phyloP scores from a whole-genome alignment of 2,329 filamentous ascomycete species.

The Aspergillus latus region DNA sequence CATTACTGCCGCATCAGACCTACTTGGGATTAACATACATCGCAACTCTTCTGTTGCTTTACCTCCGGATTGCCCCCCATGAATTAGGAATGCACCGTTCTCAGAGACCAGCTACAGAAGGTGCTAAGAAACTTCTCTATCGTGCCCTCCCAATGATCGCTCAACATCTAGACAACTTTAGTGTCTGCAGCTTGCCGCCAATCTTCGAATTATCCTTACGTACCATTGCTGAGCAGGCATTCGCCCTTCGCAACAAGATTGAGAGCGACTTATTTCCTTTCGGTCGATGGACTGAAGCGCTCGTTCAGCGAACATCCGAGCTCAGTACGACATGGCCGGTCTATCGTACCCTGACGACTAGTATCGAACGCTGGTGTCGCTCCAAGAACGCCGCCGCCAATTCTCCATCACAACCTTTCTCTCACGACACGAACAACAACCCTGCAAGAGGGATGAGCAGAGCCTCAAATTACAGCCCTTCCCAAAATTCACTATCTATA shows the following conservation, averaged over 20 bases:
- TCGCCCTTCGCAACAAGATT: conserved; percentile 29
- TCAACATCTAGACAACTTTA: conserved; percentile 42
- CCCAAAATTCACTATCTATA: conserved; percentile 6
- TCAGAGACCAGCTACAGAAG: conserved; percentile 35
- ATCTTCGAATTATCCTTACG: conserved; percentile 39
- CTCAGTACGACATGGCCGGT: conserved; percentile 36
- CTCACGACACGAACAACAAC: conserved; percentile 4
- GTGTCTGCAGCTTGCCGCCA: conserved; percentile 37
- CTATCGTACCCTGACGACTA: conserved; percentile 32
- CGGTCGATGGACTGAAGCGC: conserved; percentile 34
- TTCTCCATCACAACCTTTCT: conserved; percentile 13
- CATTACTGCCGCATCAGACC: conserved; percentile 41
- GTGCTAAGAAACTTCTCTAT: conserved; percentile 39
- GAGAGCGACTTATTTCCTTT: conserved; percentile 38
- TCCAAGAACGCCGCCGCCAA: conserved; percentile 18
- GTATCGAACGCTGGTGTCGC: conserved; percentile 31
- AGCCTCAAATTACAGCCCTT: conserved; percentile 1
- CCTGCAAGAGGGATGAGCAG: conserved; percentile 1
- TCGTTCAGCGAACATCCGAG: conserved; percentile 29
- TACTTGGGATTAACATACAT: conserved; percentile 41
- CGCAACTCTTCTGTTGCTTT: conserved; percentile 39
- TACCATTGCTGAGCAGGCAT: conserved; percentile 38
- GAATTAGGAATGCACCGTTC: conserved; percentile 33
- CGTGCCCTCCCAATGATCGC: conserved; percentile 36
- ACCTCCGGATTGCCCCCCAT: conserved; percentile 34